Evolutionary conservation across 345 rosid genomes (phyloP), one percentile per base, ranked within the genome.

Genomic region (Draba incana): DNA sequence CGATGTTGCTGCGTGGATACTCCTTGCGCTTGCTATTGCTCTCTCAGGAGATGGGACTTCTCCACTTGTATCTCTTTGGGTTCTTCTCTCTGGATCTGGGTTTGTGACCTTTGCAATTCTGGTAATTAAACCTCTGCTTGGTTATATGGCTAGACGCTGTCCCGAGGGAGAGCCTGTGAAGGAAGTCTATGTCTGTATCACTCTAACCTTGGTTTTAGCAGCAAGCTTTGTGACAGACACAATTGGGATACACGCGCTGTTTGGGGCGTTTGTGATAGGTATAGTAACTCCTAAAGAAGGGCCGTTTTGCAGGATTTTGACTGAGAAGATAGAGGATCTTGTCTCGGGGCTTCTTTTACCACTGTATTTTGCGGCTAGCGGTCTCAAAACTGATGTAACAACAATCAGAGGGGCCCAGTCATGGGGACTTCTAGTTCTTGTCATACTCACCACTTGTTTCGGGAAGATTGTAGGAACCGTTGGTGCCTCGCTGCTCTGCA

Each of bases 401-500:
- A 80, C 75, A 20, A 84, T 84, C 14, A 70, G 65, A 0, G 86
- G 87, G 4, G 72, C 13, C 0, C 77, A 69, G 65, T 76, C 88
- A 2, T 79, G 86, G 90, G 87, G 75, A 39, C 66, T 83, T 13
- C 38, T 85, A 45, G 66, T 46, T 65, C 77, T 85, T 66, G 81
- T 83, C 39, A 77, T 82, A 44, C 39, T 82, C 12, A 81, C 80
- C 12, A 82, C 90, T 5, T 82, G 81, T 52, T 81, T 78, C 0
- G 90, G 90, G 14, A 85, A 85, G 73, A 80, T 83, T 47, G 27
- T 79, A 6, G 90, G 90, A 62, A 82, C 88, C 1, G 75, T 83
- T 27, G 66, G 59, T 41, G 79, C 73, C 54, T 72, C 84, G 1
- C 23, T 83, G 79, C 15, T 83, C 68, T 78, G 79, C 59, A 80